Evolutionary conservation across 129 eudicot species (phyloP), one percentile per base, ranked within the genome.

Genomic region (Flaveria brownii): DNA sequence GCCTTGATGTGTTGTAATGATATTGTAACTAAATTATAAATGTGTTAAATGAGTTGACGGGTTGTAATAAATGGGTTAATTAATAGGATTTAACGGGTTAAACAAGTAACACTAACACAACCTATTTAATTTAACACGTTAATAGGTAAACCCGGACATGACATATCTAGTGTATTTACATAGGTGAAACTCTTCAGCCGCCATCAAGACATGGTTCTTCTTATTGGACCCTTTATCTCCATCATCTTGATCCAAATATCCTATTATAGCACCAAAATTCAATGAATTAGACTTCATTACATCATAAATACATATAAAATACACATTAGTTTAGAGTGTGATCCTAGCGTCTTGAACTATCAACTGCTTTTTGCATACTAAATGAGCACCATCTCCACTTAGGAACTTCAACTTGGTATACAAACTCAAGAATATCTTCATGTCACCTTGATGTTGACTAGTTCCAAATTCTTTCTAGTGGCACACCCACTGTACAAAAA

Each of bases 381-480:
- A 63, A 36, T 50, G 30, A 23, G 39, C 78, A 80, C 80, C 63
- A 73, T 64, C 79, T 79, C 70, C 75, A 80, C 75, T 65, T 80
- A 45, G 33, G 69, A 66, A 67, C 79, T 67, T 54, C 43, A 78
- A 28, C 70, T 26, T 65, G 61, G 72, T 71, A 60, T 71, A 39
- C 25, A 47, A 18, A 46, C 62, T 33, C 66, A 28, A 70, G 45
- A 71, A 61, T 70, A 76, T 39, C 56, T 60, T 71, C 18, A 50
- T 28, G 22, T 71, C 69, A 80, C 20, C 83, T 80, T 80, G 84
- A 80, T 74, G 80, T 74, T 33, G 84, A 80, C 84, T 67, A 54
- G 33, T 74, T 74, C 84, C 79, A 74, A 80, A 80, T 62, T 80
- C 52, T 47, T 41, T 50, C 69, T 74, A 74, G 84, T 80, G 84